Base-by-base conservation (phyloP, 1,284 basidiomycete genomes). In the Tausonia pullulans region DNA sequence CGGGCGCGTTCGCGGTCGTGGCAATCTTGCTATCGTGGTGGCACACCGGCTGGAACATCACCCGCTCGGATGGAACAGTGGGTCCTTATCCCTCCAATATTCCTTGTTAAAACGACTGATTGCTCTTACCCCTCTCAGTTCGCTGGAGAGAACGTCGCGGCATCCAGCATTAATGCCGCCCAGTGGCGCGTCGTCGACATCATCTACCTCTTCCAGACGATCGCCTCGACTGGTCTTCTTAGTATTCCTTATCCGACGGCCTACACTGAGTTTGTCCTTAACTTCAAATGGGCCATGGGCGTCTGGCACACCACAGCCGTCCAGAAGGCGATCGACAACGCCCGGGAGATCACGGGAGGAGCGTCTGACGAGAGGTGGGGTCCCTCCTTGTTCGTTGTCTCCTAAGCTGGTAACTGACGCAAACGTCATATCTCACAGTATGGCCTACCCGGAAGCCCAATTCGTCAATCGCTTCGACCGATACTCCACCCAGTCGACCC, bases 241-340 rank as follows among this genome's bases (percentile, higher is more conserved):
- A 82, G 84, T 69, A 82, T 98, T 71, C 89, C 95, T 74, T 96
- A 91, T 73, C 90, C 95, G 0, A 81, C 83, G 51, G 82, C 87
- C 11, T 96, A 91, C 74, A 81, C 84, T 65, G 81, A 86, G 16
- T 96, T 86, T 71, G 81, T 87, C 0, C 80, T 86, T 69, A 96
- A 96, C 74, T 95, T 96, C 71, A 83, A 85, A 1, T 97, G 93
- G 93, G 81, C 88, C 0, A 76, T 95, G 70, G 90, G 89, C 0
- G 78, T 98, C n/a, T 84, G 96, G 72, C 75, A 83, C 55, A 80
- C 83, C 39, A 78, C 80, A 4, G 74, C 81, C 10, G 80, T 97
- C 60, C 90, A 97, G 74, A 72, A 76, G 44, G 85, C 88, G 41
- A 94, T 98, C 73, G 83, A 88, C 72, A 80, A 79, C 66, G 88